These are phyloP conservation scores for Wallacemonas sp. DNA, from an alignment of 208 protist species.

Conservation along the genomic window DNA sequence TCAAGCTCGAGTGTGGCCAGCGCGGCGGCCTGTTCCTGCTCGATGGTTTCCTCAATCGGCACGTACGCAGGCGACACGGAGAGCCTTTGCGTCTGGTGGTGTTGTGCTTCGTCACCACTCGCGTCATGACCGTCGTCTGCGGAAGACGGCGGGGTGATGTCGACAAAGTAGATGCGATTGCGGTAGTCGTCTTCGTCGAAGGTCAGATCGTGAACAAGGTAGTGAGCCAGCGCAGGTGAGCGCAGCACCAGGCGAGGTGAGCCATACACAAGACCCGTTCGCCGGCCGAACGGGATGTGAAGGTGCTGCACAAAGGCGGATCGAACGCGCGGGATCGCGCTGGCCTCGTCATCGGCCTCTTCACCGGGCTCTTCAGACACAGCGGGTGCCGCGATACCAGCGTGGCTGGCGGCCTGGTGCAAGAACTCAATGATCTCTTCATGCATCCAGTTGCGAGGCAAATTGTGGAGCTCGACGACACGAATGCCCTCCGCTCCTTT, in stretches of 20 bases:
- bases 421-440: constrained; percentile 84
- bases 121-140: constrained; percentile 2
- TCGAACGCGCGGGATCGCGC: constrained; percentile 27
- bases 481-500: not conserved
- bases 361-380: not conserved
- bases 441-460: constrained; percentile 79
- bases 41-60: constrained; percentile 45
- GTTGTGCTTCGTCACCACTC: not conserved
- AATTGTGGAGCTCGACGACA: constrained; percentile 58
- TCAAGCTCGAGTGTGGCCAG: constrained; percentile 71
- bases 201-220: constrained; percentile 44
- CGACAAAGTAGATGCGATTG: constrained; percentile 73
- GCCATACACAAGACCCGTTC: constrained; percentile 79
- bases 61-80: constrained; percentile 12
- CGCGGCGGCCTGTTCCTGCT: constrained; percentile 57
- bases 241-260: constrained; percentile 57
- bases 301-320: constrained; percentile 71
- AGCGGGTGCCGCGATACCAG: constrained; percentile 44
- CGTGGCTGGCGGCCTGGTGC: constrained; percentile 66
- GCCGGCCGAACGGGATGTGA: constrained; percentile 78
- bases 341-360: constrained; percentile 23
- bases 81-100: too few relatives aligned
- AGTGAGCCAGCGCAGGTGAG: constrained; percentile 43
- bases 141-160: constrained; percentile 10
- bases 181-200: constrained; percentile 79